A percentile compares a stretch with the other conserved stretches of the same genome.
phyloP scores from a whole-genome alignment of 345 rosid species.

The Eucalyptus globulus region DNA sequence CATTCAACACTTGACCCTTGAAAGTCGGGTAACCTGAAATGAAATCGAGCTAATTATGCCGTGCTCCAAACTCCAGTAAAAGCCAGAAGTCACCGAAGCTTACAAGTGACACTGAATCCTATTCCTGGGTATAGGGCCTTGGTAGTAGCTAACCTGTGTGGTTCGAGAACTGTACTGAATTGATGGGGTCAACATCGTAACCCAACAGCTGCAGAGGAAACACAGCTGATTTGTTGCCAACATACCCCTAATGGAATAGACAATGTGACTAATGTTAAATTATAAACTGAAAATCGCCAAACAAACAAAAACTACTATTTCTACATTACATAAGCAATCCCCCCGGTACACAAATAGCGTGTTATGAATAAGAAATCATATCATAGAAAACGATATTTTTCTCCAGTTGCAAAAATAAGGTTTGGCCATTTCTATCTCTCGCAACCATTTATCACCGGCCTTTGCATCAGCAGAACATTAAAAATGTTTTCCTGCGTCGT shows the following conservation, averaged over 20 bases:
- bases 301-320: not conserved
- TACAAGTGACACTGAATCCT: not conserved
- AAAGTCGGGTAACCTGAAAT: conserved; percentile 85
- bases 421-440: not conserved
- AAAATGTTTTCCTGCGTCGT: not conserved
- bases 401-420: not conserved
- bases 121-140: not conserved
- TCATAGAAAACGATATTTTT: not conserved
- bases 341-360: not conserved
- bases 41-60: not conserved
- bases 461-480: not conserved
- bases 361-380: not conserved
- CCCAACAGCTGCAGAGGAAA: conserved; percentile 95
- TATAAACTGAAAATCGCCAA: not conserved
- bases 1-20: conserved; percentile 93
- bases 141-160: conserved; percentile 77
- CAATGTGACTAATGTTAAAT: not conserved
- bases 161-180: conserved; percentile 96
- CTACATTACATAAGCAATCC: not conserved
- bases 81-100: conserved; percentile 11
- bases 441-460: not conserved
- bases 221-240: conserved; percentile 95
- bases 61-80: not conserved
- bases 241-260: conserved; percentile 59
- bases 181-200: conserved; percentile 91